These are phyloP conservation scores for Warburgia ugandensis DNA, from an alignment of 164 flowering plant species.

Conservation along the genomic window DNA sequence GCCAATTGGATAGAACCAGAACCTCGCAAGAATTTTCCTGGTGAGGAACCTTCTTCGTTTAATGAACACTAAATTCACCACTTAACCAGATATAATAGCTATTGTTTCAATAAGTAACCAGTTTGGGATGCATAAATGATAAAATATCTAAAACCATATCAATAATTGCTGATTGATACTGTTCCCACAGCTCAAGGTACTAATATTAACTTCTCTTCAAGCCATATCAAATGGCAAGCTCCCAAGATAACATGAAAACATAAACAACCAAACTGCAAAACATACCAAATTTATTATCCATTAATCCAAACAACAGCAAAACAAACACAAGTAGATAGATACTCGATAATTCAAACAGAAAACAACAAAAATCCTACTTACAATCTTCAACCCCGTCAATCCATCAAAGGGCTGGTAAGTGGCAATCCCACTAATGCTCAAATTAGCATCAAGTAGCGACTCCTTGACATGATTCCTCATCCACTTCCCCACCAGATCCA, in stretches of 20 bases:
- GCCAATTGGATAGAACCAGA: too few relatives aligned
- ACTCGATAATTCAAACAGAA: background rate
- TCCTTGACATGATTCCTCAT: constrained; percentile 38
- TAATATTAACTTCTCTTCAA: background rate
- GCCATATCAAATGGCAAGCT: background rate
- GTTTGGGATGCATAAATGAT: too few relatives aligned
- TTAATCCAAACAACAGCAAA: background rate
- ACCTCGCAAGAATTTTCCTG: too few relatives aligned
- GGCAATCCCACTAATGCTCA: constrained; percentile 59
- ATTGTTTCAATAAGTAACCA: too few relatives aligned
- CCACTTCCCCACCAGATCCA: constrained; percentile 80
- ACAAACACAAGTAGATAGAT: background rate
- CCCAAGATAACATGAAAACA: background rate
- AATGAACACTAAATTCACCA: too few relatives aligned
- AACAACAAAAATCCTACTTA: constrained; percentile 15
- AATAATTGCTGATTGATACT: too few relatives aligned
- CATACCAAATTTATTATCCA: background rate
- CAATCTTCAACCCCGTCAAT: constrained; percentile 73
- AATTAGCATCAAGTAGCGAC: constrained; percentile 32
- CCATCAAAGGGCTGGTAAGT: constrained; percentile 79
- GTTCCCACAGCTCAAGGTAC: background rate
- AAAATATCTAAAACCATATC: too few relatives aligned
- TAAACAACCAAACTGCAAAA: background rate
- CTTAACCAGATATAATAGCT: too few relatives aligned
- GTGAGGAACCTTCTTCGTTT: too few relatives aligned